phyloP scores from a whole-genome alignment of 2,329 filamentous ascomycete genomes.

The Phoma sp. region DNA sequence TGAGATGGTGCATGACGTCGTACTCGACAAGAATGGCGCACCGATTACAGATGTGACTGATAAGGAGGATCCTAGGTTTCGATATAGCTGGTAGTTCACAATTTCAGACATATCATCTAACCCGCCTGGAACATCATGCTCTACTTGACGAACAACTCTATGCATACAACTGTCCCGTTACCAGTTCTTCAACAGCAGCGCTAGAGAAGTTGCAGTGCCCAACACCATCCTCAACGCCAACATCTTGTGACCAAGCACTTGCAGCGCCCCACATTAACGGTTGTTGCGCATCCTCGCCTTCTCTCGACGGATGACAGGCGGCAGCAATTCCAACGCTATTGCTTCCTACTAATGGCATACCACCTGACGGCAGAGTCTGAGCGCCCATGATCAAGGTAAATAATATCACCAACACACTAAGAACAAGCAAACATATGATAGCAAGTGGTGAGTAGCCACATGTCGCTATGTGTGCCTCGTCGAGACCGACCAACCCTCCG shows the following conservation, averaged over 20 bases:
- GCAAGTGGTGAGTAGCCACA: background rate
- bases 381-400: background rate
- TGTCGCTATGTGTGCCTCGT: background rate
- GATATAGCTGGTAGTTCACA: slow-evolving; percentile 7
- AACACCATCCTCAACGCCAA: background rate
- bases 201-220: background rate
- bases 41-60: slow-evolving; percentile 5
- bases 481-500: background rate
- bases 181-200: background rate
- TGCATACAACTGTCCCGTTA: background rate
- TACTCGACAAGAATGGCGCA: slow-evolving; percentile 9
- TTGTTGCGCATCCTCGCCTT: background rate
- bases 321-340: background rate
- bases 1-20: background rate
- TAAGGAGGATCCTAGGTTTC: slow-evolving; percentile 3
- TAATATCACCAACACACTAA: background rate
- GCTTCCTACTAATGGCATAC: background rate
- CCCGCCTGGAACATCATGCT: no score
- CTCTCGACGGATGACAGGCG: background rate
- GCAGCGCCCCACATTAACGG: background rate
- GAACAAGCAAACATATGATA: background rate
- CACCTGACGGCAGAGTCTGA: background rate
- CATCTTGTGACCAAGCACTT: background rate
- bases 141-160: background rate
- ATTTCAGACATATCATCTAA: no score